phyloP scores from a whole-genome alignment of 768 basidiomycete genomes.

The Tricholoma sp. region DNA sequence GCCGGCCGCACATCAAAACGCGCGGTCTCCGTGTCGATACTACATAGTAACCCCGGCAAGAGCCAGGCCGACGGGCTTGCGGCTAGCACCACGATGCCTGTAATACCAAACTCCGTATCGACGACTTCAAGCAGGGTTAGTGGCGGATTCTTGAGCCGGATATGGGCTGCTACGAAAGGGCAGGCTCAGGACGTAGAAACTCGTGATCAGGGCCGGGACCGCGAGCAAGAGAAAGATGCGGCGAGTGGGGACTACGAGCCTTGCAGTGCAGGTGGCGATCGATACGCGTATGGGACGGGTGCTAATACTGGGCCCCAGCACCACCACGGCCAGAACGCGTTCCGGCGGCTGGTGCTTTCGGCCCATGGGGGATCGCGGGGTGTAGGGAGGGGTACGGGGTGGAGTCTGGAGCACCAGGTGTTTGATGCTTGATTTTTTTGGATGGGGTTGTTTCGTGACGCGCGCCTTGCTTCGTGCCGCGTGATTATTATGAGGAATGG shows the following conservation, averaged over 20 bases:
- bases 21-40: slow-evolving; percentile 18
- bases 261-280: not conserved
- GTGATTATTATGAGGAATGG: not conserved
- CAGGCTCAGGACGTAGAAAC: slow-evolving; percentile 10
- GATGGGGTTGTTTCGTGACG: not conserved
- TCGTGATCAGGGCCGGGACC: slow-evolving; percentile 20
- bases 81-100: slow-evolving; percentile 37
- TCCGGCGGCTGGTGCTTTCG: slow-evolving; percentile 24
- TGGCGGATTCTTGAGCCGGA: slow-evolving; percentile 58
- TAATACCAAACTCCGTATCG: slow-evolving; percentile 21
- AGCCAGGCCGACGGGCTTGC: slow-evolving; percentile 7
- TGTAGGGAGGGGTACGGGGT: slow-evolving; percentile 5
- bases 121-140: slow-evolving; percentile 18
- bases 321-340: slow-evolving; percentile 18
- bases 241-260: not conserved
- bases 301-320: not conserved
- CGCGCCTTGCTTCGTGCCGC: not conserved
- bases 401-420: not conserved
- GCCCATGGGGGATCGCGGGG: slow-evolving; percentile 20
- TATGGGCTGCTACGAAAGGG: slow-evolving; percentile 60
- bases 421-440: slow-evolving; percentile 8
- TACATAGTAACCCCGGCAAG: not conserved
- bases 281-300: slow-evolving; percentile 14
- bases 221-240: slow-evolving; percentile 1
- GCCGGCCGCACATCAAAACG: slow-evolving; percentile 17